Evolutionary conservation across 2,329 filamentous ascomycete species (phyloP).

Genomic region (Clathrospora elynae): DNA sequence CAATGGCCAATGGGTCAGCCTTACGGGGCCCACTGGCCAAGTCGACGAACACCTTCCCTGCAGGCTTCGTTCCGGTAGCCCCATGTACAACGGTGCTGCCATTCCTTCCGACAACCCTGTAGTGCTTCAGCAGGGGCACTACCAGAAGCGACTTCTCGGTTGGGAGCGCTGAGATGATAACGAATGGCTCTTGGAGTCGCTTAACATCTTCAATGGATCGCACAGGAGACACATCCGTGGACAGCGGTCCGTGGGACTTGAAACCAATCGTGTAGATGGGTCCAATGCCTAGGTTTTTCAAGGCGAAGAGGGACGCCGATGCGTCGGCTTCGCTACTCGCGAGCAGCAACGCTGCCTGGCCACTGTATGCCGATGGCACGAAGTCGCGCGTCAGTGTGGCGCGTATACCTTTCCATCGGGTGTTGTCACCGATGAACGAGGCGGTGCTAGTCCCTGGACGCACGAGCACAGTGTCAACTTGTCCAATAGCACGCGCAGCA

Average conservation of each 20-base stretch:
- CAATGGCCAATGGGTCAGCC: conserved; percentile 69
- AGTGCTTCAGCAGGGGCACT: conserved; percentile 76
- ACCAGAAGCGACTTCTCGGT: conserved; percentile 80
- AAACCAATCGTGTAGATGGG: conserved; percentile 87
- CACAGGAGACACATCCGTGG: conserved; percentile 67
- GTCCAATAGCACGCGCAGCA: conserved; percentile 76
- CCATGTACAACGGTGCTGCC: conserved; percentile 30
- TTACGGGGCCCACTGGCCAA: conserved; percentile 71
- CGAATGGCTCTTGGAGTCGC: conserved; percentile 77
- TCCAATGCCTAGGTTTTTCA: conserved; percentile 74
- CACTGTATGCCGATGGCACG: conserved; percentile 79
- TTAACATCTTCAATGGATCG: conserved; percentile 79
- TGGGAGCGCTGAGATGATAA: conserved; percentile 78
- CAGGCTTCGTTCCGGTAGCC: conserved; percentile 28
- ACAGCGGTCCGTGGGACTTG: conserved; percentile 63
- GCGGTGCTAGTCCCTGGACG: conserved; percentile 51
- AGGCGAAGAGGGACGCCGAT: conserved; percentile 76
- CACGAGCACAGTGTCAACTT: conserved; percentile 80
- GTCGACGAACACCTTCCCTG: conserved; percentile 77
- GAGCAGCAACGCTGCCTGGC: conserved; percentile 75
- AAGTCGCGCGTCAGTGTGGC: conserved; percentile 81
- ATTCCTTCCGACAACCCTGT: conserved; percentile 57
- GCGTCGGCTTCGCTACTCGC: conserved; percentile 76
- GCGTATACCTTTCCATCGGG: conserved; percentile 83
- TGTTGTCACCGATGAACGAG: conserved; percentile 75